Percentiles rank a stretch among this genome's conserved stretches.
Conservation (phyloP, 306 rosid species). For the Purshia tridentata region DNA sequence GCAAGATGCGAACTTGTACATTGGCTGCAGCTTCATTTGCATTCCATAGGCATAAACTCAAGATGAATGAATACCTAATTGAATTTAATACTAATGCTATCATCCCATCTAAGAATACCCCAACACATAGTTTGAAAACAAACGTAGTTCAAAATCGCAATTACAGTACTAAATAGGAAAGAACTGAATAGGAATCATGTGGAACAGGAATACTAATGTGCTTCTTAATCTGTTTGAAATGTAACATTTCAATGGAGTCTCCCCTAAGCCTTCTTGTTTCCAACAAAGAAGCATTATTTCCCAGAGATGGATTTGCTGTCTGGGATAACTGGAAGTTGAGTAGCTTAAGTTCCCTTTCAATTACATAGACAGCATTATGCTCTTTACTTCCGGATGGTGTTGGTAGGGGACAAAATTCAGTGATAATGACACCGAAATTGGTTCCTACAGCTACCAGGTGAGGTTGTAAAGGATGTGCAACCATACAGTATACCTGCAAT, state of each 20-base stretch:
- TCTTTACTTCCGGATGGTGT: constrained; percentile 85
- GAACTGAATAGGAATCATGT: constrained; percentile 94
- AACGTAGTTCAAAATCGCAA: neutral
- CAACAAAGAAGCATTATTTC: constrained; percentile 79
- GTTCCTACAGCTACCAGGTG: constrained; percentile 99
- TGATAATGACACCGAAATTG: constrained; percentile 87
- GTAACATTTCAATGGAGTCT: constrained; percentile 70
- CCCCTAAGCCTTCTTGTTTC: constrained; percentile 88
- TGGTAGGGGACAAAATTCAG: constrained; percentile 82
- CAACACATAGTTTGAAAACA: neutral
- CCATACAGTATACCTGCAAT: constrained; percentile 94
- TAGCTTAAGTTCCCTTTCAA: constrained; percentile 89
- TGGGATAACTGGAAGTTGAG: constrained; percentile 87
- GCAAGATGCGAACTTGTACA: constrained; percentile 96
- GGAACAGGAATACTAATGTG: constrained; percentile 96
- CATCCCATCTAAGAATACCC: neutral
- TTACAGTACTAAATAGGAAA: constrained; percentile 51
- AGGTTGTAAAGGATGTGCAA: constrained; percentile 87
- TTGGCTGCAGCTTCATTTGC: constrained; percentile 79
- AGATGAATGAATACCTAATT: neutral
- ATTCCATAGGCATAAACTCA: neutral
- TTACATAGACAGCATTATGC: constrained; percentile 88
- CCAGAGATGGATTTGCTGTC: constrained; percentile 91
- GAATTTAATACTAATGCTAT: neutral
- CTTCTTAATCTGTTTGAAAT: constrained; percentile 89